phyloP scores from a whole-genome alignment of 768 basidiomycete species.

The Baorangia bicolor region DNA sequence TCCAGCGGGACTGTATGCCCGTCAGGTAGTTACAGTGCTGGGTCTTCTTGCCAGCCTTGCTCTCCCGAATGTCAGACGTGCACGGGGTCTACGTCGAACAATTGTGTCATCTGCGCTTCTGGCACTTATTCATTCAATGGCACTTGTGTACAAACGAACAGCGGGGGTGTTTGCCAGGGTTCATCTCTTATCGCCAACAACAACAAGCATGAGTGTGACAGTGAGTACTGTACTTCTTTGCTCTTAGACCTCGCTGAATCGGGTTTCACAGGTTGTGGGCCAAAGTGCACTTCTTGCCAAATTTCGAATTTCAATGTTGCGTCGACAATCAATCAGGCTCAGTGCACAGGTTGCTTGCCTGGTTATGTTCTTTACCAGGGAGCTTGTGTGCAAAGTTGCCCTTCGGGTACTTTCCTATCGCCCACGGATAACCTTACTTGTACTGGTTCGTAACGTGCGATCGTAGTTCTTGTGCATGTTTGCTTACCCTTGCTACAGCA shows the following conservation, averaged over 20 bases:
- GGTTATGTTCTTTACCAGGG: constrained; percentile 73
- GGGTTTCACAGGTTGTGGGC: constrained; percentile 63
- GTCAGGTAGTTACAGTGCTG: constrained; percentile 60
- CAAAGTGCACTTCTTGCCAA: constrained; percentile 76
- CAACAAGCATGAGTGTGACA: constrained; percentile 78
- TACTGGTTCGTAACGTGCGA: constrained; percentile 48
- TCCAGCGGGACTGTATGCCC: constrained; percentile 60
- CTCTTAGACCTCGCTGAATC: neutral
- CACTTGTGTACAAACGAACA: constrained; percentile 63
- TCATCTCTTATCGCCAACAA: constrained; percentile 76
- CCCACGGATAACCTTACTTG: constrained; percentile 75
- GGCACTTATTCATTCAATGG: constrained; percentile 67
- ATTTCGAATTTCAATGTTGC: constrained; percentile 70
- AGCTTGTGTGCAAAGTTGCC: constrained; percentile 68
- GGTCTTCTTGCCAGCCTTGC: constrained; percentile 54
- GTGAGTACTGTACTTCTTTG: constrained; percentile 37
- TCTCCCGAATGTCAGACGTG: constrained; percentile 72
- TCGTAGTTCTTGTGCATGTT: neutral
- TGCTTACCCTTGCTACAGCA: constrained; percentile 36
- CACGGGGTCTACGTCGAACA: constrained; percentile 59
- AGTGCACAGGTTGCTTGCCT: constrained; percentile 78
- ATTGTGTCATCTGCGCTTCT: constrained; percentile 67
- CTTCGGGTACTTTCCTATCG: constrained; percentile 68
- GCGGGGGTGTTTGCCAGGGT: constrained; percentile 70
- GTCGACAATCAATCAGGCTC: constrained; percentile 61